Evolutionary conservation across 371 early-diverging fungal species (phyloP), one percentile per base, ranked within the genome.

Genomic region (Apophysomyces ossiformis): DNA sequence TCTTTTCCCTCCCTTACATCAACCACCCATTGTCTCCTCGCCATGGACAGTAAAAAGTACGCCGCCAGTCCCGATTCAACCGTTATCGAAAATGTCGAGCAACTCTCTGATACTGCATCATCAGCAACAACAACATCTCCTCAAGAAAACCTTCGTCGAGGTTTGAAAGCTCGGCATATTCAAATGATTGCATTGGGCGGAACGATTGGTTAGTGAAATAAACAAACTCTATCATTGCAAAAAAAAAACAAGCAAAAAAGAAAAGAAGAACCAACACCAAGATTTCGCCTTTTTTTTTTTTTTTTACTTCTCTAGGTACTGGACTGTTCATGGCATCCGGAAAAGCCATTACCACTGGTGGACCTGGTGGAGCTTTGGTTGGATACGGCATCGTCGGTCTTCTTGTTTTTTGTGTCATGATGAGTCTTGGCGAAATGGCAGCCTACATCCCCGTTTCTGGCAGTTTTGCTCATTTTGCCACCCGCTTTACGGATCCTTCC

Each of bases 251-350:
- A 26, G 32, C 32, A 26, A 26, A 26, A 21, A 26, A 26, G 32
- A 26, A 26, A 26, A 26, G 3, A 26, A 26, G 32, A 26, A 26
- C 32, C 32, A 26, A 26, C 32, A 1, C 32, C 32, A 3, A 26
- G 32, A 26, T 26, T 26, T 26, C 32, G 2, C 32, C 26, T 2
- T 0, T 26, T 26, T 26, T 26, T 26, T 26, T 26, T 26, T 26
- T 26, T 26, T 21, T 16, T 36, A 32, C 41, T 26, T 57, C 37
- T 56, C 16, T 60, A 64, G 92, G 92, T 65, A 96, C 95, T 16
- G 96, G 95, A 63, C 80, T 96, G n/a, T 95, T 95, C 74, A 83
- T 95, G 68, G 90, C 91, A n/a, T 91, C 93, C 44, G 96, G 95
- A 64, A 79, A 84, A 39, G 87, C 92, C 2, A 86, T 96, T 38